Evolutionary conservation across 1,139 yeast genomes (phyloP).

Genomic region (Pneumocystis carinii): DNA sequence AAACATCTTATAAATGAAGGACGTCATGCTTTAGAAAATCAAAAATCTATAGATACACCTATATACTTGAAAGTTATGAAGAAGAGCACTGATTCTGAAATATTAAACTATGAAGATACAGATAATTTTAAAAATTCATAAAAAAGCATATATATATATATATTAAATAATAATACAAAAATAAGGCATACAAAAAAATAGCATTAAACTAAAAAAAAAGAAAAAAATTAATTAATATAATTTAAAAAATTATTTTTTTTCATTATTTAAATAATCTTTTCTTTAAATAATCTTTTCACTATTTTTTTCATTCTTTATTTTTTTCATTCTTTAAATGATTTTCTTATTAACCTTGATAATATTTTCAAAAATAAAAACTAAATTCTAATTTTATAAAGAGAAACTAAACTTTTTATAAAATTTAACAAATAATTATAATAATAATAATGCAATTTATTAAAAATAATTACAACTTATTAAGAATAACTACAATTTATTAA

Average conservation of each 20-base stretch:
- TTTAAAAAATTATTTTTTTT: background rate
- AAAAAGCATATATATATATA: background rate
- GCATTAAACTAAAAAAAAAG: background rate
- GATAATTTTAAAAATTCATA: background rate
- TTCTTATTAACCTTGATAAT: no score
- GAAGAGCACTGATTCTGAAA: background rate
- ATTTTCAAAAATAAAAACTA: background rate
- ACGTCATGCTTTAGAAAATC: background rate
- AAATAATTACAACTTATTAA: no score
- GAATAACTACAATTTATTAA: no score
- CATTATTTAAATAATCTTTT: background rate
- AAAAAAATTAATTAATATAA: background rate
- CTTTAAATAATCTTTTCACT: background rate
- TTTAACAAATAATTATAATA: no score
- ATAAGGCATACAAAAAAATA: background rate
- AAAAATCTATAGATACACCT: background rate
- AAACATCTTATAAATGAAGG: background rate
- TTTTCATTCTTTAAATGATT: no score
- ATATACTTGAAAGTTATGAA: background rate
- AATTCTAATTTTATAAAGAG: no score
- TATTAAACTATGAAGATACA: background rate
- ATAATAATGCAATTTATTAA: no score
- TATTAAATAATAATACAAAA: background rate
- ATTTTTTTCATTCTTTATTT: no score
- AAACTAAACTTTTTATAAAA: no score